phyloP scores from a whole-genome alignment of 495 filamentous ascomycete species.

The Xylaria longipes region DNA sequence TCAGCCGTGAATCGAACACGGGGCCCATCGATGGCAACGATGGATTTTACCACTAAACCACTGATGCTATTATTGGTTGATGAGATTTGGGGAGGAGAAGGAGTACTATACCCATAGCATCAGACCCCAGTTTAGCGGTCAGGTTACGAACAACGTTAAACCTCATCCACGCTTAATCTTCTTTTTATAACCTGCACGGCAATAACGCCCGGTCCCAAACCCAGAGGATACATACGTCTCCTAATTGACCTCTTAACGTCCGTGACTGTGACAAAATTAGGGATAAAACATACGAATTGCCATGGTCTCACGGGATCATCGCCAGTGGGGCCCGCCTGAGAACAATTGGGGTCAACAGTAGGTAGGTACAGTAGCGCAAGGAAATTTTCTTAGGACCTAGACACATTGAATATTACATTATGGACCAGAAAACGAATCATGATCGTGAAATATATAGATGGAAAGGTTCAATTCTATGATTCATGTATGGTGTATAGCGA shows the following conservation, averaged over 20 bases:
- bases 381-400: background rate
- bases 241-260: background rate
- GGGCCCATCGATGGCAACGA: constrained; percentile 61
- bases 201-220: background rate
- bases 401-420: background rate
- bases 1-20: constrained; percentile 59
- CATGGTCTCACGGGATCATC: background rate
- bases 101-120: background rate
- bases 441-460: background rate
- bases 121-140: background rate
- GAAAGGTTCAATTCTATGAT: background rate
- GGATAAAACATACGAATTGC: background rate
- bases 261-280: background rate
- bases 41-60: constrained; percentile 62
- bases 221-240: background rate
- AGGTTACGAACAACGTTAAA: background rate
- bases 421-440: background rate
- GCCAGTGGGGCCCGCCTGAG: no score
- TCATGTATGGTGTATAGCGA: background rate
- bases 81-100: background rate
- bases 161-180: background rate
- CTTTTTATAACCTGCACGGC: background rate
- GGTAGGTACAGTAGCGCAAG: background rate
- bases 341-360: no score
- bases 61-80: constrained; percentile 39